Conservation (phyloP, 2,329 filamentous ascomycete species). For the Pestalotiopsis sp. region DNA sequence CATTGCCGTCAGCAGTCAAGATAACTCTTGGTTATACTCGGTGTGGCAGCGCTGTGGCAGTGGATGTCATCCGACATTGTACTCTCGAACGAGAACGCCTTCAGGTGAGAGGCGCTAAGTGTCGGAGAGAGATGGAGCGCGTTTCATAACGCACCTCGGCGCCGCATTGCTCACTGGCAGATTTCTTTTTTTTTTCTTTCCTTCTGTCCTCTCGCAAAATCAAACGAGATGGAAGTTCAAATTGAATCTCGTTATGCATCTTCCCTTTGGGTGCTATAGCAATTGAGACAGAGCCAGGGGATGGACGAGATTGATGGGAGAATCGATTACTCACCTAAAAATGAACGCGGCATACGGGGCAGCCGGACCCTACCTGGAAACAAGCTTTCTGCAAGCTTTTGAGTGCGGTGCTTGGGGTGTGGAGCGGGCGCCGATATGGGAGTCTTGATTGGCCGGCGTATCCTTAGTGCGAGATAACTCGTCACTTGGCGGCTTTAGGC, state of each 20-base stretch:
- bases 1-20: too few relatives aligned
- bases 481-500: conserved; percentile 9
- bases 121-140: conserved; percentile 1
- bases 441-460: background rate
- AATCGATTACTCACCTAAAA: background rate
- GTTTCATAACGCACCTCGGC: background rate
- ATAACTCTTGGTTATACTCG: too few relatives aligned
- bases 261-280: too few relatives aligned
- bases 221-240: background rate
- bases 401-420: background rate
- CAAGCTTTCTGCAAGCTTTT: conserved; percentile 15
- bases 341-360: background rate
- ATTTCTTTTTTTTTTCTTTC: background rate
- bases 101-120: conserved; percentile 5
- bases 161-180: background rate
- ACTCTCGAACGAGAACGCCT: background rate
- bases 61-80: background rate
- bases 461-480: background rate
- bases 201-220: background rate
- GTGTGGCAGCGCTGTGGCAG: background rate
- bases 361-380: conserved; percentile 1
- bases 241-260: too few relatives aligned
- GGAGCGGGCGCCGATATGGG: background rate
- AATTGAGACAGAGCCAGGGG: background rate
- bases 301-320: background rate